phyloP scores from a whole-genome alignment of 2,329 filamentous ascomycete species.

The Xylariomycetidae sp. region DNA sequence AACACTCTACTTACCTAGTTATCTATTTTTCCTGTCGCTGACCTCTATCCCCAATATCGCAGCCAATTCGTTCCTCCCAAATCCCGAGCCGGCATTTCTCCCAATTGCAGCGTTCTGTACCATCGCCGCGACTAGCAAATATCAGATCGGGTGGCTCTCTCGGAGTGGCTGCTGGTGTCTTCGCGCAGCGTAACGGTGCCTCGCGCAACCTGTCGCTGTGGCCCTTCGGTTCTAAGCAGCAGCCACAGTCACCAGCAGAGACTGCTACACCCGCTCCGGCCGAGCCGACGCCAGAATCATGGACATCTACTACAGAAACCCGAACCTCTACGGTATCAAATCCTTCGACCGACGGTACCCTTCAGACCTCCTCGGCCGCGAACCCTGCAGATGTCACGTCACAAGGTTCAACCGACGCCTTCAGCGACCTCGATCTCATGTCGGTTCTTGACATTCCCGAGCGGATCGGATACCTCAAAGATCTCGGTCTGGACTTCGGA shows the following conservation, averaged over 20 bases:
- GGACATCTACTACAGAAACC: no score
- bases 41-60: constrained; percentile 1
- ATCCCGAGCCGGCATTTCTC: constrained; percentile 19
- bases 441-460: constrained; percentile 61
- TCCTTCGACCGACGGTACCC: constrained; percentile 6
- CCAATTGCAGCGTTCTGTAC: constrained; percentile 13
- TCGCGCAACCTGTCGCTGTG: constrained; percentile 27
- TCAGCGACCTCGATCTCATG: constrained; percentile 28
- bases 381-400: background rate
- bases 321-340: no score
- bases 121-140: constrained; percentile 15
- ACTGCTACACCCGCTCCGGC: background rate
- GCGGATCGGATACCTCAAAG: constrained; percentile 75
- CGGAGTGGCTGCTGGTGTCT: constrained; percentile 16
- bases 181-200: constrained; percentile 24
- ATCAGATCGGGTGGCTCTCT: constrained; percentile 8
- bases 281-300: no score
- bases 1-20: no score
- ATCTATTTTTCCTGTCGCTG: no score
- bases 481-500: constrained; percentile 82
- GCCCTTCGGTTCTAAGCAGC: constrained; percentile 22
- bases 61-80: constrained; percentile 14
- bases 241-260: background rate
- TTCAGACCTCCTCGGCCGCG: background rate
- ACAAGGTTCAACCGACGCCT: constrained; percentile 26